Evolutionary conservation across 108 stramenopile genomes (phyloP), one percentile per base, ranked within the genome.

Genomic region (Cyclotella cryptica): DNA sequence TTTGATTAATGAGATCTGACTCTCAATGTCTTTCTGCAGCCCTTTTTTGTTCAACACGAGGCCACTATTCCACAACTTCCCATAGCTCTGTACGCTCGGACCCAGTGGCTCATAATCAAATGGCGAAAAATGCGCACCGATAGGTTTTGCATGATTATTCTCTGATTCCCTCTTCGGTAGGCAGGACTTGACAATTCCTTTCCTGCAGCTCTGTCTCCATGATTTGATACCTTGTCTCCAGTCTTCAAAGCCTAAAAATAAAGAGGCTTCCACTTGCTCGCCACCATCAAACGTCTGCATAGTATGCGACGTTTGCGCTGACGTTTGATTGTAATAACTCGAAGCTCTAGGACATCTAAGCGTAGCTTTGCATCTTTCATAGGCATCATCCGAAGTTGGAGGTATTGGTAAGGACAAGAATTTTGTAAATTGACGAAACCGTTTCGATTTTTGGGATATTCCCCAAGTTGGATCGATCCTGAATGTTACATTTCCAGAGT

Each of bases 291-390:
- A 90, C 21, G 55, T 64, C 78, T 89, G 91, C 45, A 75, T 53
- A 13, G 87, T 84, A 76, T 86, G 72, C 46, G 68, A 44, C 3
- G 74, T 40, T 29, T 71, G 29, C 3, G 88, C 85, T 13, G 60
- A 27, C 9, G 75, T 64, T 46, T 80, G 73, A 69, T 90, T 82
- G 74, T 89, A 92, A 45, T 84, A 67, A 58, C 70, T 76, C 79
- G 70, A 77, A 27, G 84, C 93, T 17, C 89, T 79, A 66, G 84
- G 88, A 57, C 93, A 94, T 42, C 93, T 69, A 54, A 86, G 88
- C 2, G 87, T 90, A 28, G 87, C 89, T 80, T 92, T 92, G 69
- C 93, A 94, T 55, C 90, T 86, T 78, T 90, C 89, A 72, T 94
- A 93, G 54, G 53, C 42, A 46, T 75, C 74, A 21, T 24, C 22